Conservation (phyloP, 441 rosid genomes). For the Adansonia grandidieri region DNA sequence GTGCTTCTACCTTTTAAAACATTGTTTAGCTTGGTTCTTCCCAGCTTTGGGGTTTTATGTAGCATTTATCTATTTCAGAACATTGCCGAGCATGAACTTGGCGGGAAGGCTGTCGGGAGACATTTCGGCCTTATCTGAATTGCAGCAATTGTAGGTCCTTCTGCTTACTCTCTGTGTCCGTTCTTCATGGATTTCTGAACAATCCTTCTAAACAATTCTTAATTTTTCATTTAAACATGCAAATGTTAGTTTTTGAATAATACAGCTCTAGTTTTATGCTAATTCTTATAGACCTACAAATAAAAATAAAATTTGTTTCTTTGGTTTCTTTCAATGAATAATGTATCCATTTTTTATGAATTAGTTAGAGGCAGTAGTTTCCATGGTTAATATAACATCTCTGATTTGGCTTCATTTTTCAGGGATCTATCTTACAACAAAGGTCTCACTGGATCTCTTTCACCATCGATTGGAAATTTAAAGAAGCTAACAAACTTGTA, state of each 20-base stretch:
- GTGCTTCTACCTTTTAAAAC: conserved; percentile 16
- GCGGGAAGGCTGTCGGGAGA: conserved; percentile 59
- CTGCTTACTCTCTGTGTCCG: neutral
- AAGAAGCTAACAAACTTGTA: conserved; percentile 69
- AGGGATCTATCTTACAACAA: conserved; percentile 82
- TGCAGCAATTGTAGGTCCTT: conserved; percentile 62
- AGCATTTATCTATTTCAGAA: conserved; percentile 48
- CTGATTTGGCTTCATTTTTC: conserved; percentile 22
- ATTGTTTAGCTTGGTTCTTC: conserved; percentile 15
- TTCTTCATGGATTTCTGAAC: conserved; percentile 2
- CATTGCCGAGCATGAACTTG: conserved; percentile 54
- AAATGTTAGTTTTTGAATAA: neutral
- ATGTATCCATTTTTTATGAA: conserved; percentile 4
- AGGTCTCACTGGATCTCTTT: conserved; percentile 63
- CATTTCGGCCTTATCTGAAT: conserved; percentile 55
- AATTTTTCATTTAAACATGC: neutral
- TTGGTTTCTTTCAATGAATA: neutral
- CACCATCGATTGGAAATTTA: conserved; percentile 60
- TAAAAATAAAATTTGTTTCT: conserved; percentile 1
- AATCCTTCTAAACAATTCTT: neutral
- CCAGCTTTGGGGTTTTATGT: conserved; percentile 1
- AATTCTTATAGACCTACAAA: neutral
- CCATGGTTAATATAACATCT: neutral
- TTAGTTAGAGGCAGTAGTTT: conserved; percentile 5
- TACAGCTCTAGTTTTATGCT: neutral